Base-by-base conservation (phyloP, 2,329 filamentous ascomycete species). In the Fusarium domesticum region DNA sequence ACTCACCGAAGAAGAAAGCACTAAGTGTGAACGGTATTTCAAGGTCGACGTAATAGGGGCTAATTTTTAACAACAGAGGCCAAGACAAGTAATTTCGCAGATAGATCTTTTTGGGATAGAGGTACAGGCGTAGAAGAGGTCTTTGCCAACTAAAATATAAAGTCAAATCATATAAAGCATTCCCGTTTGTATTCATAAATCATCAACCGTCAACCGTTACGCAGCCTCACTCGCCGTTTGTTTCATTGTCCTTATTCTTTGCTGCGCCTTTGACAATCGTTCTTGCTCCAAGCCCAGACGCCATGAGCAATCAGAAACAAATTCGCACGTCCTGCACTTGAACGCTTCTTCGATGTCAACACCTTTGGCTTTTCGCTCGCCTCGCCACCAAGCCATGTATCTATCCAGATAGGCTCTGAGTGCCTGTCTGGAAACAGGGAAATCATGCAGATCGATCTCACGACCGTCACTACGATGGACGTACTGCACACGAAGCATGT, bases 371-470 rank as follows among this genome's bases (percentile, higher is more conserved):
- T 77, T 69, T 14, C 91, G 73, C 56, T 85, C 74, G 1, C 91
- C 92, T 23, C 79, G 81, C 92, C 92, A 97, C 89, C 89, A 96
- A n/a, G 75, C 65, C 78, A 96, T 81, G 51, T 87, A 84, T 3
- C 80, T 75, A 0, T 69, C 62, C 3, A 96, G 64, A 61, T 95
- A 95, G 2, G 65, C 67, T 10, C 84, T 76, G 34, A 96, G 70
- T 3, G 73, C 73, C 1, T 72, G 64, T 0, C 76, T 70, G 43
- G 92, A 85, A 60, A 89, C 88, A 1, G 80, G 72, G 53, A 93
- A 78, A 2, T 85, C 71, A 35, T 76, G 72, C 6, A 71, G 68
- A n/a, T 82, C 71, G 6, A 80, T 74, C 37, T 75, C 66, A 1
- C 70, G 69, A 2, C 81, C 80, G 34, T 81, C 71, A 3, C 62